phyloP scores from a whole-genome alignment of 2,329 filamentous ascomycete genomes.

The Harringtonia lauricola region DNA sequence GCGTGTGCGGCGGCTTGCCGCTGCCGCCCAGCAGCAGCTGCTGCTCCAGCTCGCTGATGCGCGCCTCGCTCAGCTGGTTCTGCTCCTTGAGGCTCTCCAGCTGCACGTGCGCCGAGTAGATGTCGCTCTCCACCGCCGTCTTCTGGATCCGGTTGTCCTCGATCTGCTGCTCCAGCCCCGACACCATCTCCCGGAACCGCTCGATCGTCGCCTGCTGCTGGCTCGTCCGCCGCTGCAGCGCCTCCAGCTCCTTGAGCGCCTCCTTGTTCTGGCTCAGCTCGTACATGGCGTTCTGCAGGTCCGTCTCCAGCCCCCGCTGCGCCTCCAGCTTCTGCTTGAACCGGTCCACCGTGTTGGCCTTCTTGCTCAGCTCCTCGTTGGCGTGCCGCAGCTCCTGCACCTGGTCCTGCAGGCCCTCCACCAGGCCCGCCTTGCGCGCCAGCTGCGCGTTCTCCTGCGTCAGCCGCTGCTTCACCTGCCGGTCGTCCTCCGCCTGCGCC shows the following conservation, averaged over 20 bases:
- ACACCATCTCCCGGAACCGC: conserved; percentile 16
- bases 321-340: conserved; percentile 52
- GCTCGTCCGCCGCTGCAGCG: conserved; percentile 20
- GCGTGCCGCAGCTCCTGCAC: conserved; percentile 47
- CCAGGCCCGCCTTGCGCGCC: conserved; percentile 32
- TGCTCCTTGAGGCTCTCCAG: conserved; percentile 29
- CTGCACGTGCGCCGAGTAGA: conserved; percentile 28
- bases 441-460: conserved; percentile 37
- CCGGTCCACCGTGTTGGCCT: conserved; percentile 51
- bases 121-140: conserved; percentile 31
- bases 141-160: conserved; percentile 31
- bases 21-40: conserved; percentile 32
- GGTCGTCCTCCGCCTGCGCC: conserved; percentile 46
- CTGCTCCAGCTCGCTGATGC: conserved; percentile 49
- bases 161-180: conserved; percentile 20
- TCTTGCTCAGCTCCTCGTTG: conserved; percentile 47
- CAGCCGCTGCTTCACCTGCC: conserved; percentile 31
- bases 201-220: conserved; percentile 15
- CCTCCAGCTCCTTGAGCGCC: conserved; percentile 25
- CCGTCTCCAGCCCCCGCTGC: conserved; percentile 41
- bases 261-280: conserved; percentile 42
- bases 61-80: conserved; percentile 35
- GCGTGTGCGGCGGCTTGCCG: conserved; percentile 2
- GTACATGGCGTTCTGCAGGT: conserved; percentile 43
- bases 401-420: conserved; percentile 45